Evolutionary conservation across 1,139 yeast genomes (phyloP), one percentile per base, ranked within the genome.

Genomic region (Arxiozyma telluris): DNA sequence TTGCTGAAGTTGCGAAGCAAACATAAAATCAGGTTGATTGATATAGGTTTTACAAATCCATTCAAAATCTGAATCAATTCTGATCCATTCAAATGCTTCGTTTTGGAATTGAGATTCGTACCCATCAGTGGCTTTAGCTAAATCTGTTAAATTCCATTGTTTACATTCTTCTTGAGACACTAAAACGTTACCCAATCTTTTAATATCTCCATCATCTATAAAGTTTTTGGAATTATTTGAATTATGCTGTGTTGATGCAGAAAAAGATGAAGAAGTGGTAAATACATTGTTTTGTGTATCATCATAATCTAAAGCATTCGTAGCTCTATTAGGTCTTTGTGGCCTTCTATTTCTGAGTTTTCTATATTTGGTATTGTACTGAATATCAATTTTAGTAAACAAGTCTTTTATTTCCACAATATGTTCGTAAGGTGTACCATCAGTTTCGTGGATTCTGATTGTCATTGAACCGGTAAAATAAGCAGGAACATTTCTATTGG

Each of bases 351-450:
- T 80, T 67, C 87, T 85, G 56, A 87, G 65, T 50, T 87, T 77
- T 67, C 83, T 83, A 64, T 84, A 89, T 68, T 90, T 93, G 17
- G 98, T 89, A 67, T 94, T 93, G 71, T 93, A 93, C 64, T 89
- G 98, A 49, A 94, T 89, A 65, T 94, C 98, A 51, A 94, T 75
- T 64, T 88, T 90, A 0, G 96, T 88, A 60, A 83, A 82, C 1
- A 82, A 80, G 55, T 91, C 98, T 64, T 89, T 88, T 54, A 94
- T 75, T 60, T 90, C 95, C 23, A 94, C 96, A 50, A 94, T 93
- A 67, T 94, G 99, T 65, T 94, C 99, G 65, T 94, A 93, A 0
- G 99, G 98, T 0, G 98, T 89, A n/a, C 98, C 98, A 69, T 94
- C 98, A 0, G 97, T 95, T 68, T 94, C 99, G 67, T 94, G 98